These are phyloP conservation scores for Cucurbita pepo DNA, from an alignment of 306 rosid species.

Conservation along the genomic window DNA sequence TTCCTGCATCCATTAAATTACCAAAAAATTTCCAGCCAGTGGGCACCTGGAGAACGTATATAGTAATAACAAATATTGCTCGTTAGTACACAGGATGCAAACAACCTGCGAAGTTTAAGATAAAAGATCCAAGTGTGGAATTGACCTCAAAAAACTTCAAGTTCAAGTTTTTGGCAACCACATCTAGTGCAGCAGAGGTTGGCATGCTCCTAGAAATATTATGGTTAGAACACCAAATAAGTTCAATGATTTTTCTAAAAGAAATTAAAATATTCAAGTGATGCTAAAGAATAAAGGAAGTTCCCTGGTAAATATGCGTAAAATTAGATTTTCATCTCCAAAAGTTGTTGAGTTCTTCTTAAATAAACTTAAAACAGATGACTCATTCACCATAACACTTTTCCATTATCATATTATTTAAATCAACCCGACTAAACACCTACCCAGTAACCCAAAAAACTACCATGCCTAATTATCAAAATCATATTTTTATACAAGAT, in stretches of 20 bases:
- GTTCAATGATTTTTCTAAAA: neutral
- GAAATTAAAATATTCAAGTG: neutral
- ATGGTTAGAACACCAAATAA: conserved; percentile 1
- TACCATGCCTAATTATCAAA: neutral
- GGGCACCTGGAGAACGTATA: conserved; percentile 50
- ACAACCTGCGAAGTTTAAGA: neutral
- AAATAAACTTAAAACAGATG: neutral
- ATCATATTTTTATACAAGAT: neutral
- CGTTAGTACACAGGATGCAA: conserved; percentile 1
- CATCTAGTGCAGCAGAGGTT: conserved; percentile 98
- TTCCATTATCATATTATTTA: neutral
- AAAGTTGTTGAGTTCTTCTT: neutral
- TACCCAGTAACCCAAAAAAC: neutral
- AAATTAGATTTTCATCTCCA: neutral
- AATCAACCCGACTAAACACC: neutral
- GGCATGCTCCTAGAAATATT: conserved; percentile 87
- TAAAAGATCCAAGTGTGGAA: neutral
- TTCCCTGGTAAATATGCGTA: neutral
- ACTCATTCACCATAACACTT: neutral
- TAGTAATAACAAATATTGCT: conserved; percentile 1
- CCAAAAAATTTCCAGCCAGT: conserved; percentile 99
- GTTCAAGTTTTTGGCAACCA: conserved; percentile 82
- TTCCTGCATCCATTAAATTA: conserved; percentile 92
- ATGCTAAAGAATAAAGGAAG: neutral
- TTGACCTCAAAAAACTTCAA: conserved; percentile 90